These are phyloP conservation scores for Rhododendron simsii DNA, from an alignment of 148 eudicot genomes.

Conservation along the genomic window DNA sequence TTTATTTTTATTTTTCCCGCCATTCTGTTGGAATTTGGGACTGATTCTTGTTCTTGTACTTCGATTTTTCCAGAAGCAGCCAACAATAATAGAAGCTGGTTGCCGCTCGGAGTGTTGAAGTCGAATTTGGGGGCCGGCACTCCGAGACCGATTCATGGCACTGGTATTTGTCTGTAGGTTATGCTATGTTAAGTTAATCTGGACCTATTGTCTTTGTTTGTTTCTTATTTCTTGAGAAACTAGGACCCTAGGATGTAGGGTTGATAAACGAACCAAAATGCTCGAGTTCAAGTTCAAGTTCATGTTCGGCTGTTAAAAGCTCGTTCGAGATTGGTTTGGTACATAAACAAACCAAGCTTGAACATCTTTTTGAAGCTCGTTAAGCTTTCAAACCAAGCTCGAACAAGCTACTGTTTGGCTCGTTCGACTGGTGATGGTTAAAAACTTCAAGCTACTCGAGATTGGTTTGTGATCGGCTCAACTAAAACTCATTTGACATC, in stretches of 20 bases:
- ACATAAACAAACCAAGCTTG: background rate
- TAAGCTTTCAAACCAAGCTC: background rate
- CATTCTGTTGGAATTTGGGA: background rate
- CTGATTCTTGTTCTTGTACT: constrained; percentile 3
- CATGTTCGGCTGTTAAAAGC: background rate
- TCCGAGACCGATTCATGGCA: constrained; percentile 59
- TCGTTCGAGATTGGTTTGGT: background rate
- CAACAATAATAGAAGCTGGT: constrained; percentile 19
- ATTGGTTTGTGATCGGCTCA: background rate
- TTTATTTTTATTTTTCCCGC: background rate
- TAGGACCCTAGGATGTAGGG: background rate
- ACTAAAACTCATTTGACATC: background rate
- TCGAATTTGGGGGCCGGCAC: constrained; percentile 34
- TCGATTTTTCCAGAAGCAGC: constrained; percentile 16
- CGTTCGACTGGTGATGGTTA: background rate
- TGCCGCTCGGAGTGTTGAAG: constrained; percentile 27
- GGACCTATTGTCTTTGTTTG: background rate
- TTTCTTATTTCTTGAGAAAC: background rate
- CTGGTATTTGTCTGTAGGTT: constrained; percentile 38
- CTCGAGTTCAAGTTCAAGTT: background rate
- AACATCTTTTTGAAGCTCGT: background rate
- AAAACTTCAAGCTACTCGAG: background rate
- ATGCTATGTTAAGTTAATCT: background rate
- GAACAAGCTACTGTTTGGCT: background rate
- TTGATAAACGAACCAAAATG: background rate